Percentiles rank a stretch among this genome's conserved stretches.
Conservation (phyloP, 2,329 filamentous ascomycete species). For the Sphaerulina populicola region DNA sequence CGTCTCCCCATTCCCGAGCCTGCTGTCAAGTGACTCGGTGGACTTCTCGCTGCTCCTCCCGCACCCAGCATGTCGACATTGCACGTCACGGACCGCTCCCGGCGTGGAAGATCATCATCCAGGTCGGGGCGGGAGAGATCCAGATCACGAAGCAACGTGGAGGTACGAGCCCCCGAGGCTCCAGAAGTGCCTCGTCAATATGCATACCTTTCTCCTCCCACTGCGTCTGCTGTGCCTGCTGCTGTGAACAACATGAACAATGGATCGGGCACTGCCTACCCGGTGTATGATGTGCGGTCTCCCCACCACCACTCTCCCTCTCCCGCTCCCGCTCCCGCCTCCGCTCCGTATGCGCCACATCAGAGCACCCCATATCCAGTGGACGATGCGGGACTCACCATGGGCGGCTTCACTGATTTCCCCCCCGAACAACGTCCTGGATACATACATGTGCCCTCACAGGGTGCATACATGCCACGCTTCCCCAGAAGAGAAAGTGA, state of each 20-base stretch:
- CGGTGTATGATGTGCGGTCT: constrained; percentile 36
- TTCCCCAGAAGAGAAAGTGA: constrained; percentile 13
- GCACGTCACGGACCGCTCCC: constrained; percentile 36
- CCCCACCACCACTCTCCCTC: constrained; percentile 23
- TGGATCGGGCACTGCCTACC: constrained; percentile 25
- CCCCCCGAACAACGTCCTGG: constrained; percentile 39
- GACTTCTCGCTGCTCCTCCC: constrained; percentile 3
- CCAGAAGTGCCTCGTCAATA: constrained; percentile 22
- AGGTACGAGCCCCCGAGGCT: constrained; percentile 30
- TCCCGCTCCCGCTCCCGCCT: neutral
- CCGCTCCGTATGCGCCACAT: constrained; percentile 1
- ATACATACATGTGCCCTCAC: constrained; percentile 26
- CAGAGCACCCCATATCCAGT: constrained; percentile 23
- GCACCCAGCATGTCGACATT: constrained; percentile 24
- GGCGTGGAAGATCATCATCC: constrained; percentile 39
- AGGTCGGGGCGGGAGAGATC: constrained; percentile 31
- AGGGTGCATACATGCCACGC: constrained; percentile 16
- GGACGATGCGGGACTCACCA: constrained; percentile 33
- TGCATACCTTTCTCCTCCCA: constrained; percentile 17
- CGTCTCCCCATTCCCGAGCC: constrained; percentile 7
- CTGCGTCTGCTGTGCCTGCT: constrained; percentile 18
- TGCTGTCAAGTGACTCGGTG: constrained; percentile 1
- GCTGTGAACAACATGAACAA: constrained; percentile 15
- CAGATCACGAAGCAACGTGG: constrained; percentile 37
- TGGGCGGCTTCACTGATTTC: constrained; percentile 40